Conservation (phyloP, 2,329 filamentous ascomycete genomes). For the Paraphoma sp. region DNA sequence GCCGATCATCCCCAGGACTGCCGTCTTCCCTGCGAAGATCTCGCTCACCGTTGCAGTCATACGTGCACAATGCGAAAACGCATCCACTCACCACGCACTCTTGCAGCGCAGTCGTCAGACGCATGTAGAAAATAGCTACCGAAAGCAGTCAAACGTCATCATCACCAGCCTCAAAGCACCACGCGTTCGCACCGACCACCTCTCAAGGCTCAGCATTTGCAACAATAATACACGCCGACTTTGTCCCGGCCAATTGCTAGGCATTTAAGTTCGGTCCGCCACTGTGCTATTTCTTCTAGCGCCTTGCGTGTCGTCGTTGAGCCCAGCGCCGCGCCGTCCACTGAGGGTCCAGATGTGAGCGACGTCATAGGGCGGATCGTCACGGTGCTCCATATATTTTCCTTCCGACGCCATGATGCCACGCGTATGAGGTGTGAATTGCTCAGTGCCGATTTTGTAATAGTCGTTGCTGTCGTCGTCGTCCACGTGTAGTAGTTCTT, state of each 20-base stretch:
- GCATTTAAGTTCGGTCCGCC: background rate
- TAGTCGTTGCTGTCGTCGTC: background rate
- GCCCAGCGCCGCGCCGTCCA: conserved; percentile 8
- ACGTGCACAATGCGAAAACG: background rate
- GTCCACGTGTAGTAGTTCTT: background rate
- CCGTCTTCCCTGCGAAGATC: conserved; percentile 1
- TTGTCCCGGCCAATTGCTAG: conserved; percentile 6
- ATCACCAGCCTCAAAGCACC: conserved; percentile 3
- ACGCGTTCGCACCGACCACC: conserved; percentile 12
- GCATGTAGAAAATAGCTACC: background rate
- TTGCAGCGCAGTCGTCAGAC: background rate
- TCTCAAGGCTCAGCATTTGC: conserved; percentile 1
- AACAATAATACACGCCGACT: conserved; percentile 10
- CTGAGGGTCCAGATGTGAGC: conserved; percentile 6
- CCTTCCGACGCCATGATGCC: conserved; percentile 22
- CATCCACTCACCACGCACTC: background rate
- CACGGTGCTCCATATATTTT: conserved; percentile 28
- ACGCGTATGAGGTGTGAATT: conserved; percentile 26
- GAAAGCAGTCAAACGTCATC: background rate
- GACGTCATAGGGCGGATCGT: conserved; percentile 32
- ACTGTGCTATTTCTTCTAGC: conserved; percentile 16
- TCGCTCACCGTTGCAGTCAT: background rate
- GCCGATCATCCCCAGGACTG: conserved; percentile 5
- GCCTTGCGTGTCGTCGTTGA: conserved; percentile 16
- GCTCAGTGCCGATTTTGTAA: background rate